Evolutionary conservation across 495 filamentous ascomycete genomes (phyloP), one percentile per base, ranked within the genome.

Genomic region (Penicillium taxi): DNA sequence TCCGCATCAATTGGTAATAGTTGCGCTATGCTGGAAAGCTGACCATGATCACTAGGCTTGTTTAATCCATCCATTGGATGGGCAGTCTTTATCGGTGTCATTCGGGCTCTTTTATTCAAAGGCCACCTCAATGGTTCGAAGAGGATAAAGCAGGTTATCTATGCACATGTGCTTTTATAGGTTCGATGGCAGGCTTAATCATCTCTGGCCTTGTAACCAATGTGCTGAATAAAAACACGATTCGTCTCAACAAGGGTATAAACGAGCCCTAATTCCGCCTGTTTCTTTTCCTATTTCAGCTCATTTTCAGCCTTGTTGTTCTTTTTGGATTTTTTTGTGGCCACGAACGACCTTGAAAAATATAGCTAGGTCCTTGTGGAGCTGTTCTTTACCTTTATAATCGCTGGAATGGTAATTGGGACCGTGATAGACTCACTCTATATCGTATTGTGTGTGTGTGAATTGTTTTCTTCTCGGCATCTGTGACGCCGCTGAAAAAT

Each of bases 211-310:
- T 76, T 0, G 50, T 91, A 12, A 73, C 81, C 5, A 89, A 96
- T 51, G 84, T 72, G 61, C 77, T 75, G 31, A 82, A 81, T 23
- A 72, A 69, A 16, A 53, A 52, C 5, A 75, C 94, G 70, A 87
- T 87, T 9, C 73, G 71, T 39, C 62, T 68, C 36, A 96, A 96
- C 56, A 61, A 66, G 8, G 89, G 89, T 4, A 70, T 84, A 25
- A 94, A 91, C 52, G 89, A 96, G 62, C 89, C 89, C 2, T 89
- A 96, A 53, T 95, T 94, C 56, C 72, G 89, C 13, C 70, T 96
- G 19, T 44, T 90, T 5, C 69, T 96, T 2, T 82, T 94, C 0
- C 67, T 88, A 14, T 84, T 86, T 24, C 86, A 91, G 59, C 60
- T 88, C 22, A 52, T 94, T 1, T 72, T 89, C 39, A 82, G 84